A percentile compares a stretch with the other conserved stretches of the same genome.
Evolutionary conservation across 225 moss, liverwort and hornwort species (phyloP).

Genomic region (Neckera pumila): DNA sequence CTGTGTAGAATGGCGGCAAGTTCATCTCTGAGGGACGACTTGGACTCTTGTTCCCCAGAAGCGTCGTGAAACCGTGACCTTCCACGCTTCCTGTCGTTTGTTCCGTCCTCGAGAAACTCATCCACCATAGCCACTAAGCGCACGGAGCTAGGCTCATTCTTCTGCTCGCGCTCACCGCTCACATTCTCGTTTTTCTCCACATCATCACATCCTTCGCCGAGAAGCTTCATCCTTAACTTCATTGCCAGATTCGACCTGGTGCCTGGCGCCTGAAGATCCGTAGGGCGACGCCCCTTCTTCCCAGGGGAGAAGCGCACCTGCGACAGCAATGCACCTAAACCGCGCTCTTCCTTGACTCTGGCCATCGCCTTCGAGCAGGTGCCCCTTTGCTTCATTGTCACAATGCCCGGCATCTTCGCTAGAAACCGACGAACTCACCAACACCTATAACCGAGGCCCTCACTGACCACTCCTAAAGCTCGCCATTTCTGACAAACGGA

Average conservation of each 20-base stretch:
- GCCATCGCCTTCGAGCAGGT: constrained; percentile 6
- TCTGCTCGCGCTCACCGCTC: background rate
- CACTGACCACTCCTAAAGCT: background rate
- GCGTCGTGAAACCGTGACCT: constrained; percentile 35
- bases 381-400: constrained; percentile 26
- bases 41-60: constrained; percentile 23
- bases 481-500: background rate
- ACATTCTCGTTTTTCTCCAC: background rate
- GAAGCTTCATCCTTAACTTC: constrained; percentile 22
- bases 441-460: background rate
- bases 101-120: constrained; percentile 59
- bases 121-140: constrained; percentile 77
- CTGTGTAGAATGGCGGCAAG: constrained; percentile 11
- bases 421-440: background rate
- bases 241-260: constrained; percentile 2
- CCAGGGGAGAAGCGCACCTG: constrained; percentile 7
- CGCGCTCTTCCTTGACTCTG: constrained; percentile 12
- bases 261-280: background rate
- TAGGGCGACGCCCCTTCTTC: constrained; percentile 9
- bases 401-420: constrained; percentile 27
- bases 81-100: constrained; percentile 19
- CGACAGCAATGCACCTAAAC: background rate
- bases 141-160: constrained; percentile 52
- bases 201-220: constrained; percentile 1
- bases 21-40: constrained; percentile 15